Evolutionary conservation across 2,329 filamentous ascomycete genomes (phyloP), one percentile per base, ranked within the genome.

Genomic region (Fusarium hainanense): DNA sequence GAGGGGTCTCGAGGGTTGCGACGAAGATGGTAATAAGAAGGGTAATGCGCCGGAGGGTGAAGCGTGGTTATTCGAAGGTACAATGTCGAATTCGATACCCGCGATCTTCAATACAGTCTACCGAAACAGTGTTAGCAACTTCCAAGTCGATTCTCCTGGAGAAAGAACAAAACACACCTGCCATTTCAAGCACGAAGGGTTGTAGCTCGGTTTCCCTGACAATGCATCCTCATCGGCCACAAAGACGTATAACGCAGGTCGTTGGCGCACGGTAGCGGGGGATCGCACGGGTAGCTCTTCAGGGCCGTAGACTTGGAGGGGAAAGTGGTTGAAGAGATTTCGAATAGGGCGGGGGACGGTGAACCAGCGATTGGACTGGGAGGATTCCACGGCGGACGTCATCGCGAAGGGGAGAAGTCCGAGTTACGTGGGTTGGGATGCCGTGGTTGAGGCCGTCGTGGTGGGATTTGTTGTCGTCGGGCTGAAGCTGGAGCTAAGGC

Each of bases 171-270:
- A 50, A 57, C 88, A 72, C 75, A 95, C 93, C 92, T 98, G 96
- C 94, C 94, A 98, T 84, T 95, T 97, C 76, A 98, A 84, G 83
- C 96, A 99, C 62, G 90, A 89, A 13, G 96, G 96, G 78, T 98
- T 98, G 82, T 92, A 97, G 70, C 93, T 97, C 27, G 94, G 92
- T 30, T 84, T 81, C 7, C 89, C 89, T 41, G 77, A 77, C 58
- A 79, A 78, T 34, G 89, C 91, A 74, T 89, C 91, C n/a, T 85
- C 82, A 2, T 88, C 82, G 16, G 86, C 88, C 64, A 88, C 87
- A 80, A 98, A 98, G 59, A 97, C 85, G 79, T 94, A 94, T 11
- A 99, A 84, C 12, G 88, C 85, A 66, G 87, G 84, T 8, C 83
- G 77, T 21, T 77, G 55, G 81, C 77, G 54, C 75, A 82, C 32